Evolutionary conservation across 306 rosid genomes (phyloP), one percentile per base, ranked within the genome.

Genomic region (Rubus parviflorus): DNA sequence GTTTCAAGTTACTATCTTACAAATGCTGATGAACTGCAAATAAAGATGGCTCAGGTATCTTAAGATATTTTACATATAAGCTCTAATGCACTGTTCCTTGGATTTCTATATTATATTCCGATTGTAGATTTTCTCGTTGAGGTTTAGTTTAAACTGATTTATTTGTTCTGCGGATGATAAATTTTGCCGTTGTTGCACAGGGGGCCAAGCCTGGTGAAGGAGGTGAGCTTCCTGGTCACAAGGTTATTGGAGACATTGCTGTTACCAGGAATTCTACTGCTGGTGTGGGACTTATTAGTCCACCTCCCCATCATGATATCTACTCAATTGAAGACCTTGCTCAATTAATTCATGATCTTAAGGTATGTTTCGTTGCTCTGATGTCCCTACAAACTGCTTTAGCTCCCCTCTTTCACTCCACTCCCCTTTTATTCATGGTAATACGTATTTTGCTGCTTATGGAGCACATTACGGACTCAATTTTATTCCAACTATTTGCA

Each of bases 141-240:
- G 81, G 70, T 75, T 77, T 41, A 79, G 48, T 25, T 37, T 66
- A 30, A 73, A 70, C 15, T 64, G 67, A 75, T 58, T 53, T 76
- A 68, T 66, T 70, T 66, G n/a, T 14, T 82, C 38, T 37, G 68
- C 57, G 43, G 51, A 61, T 56, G 56, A 75, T 72, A 81, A 80
- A 88, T 68, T 51, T 76, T 37, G 19, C 64, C 4, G 23, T 83
- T 82, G n/a, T 84, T 83, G 78, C 58, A 30, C 77, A 96, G 99
- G 99, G 99, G 48, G 99, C 99, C 81, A 96, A 96, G 85, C 99
- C 99, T 58, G 99, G 99, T 56, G 99, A 96, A 80, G 99, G 99
- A 64, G 99, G 99, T 70, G 99, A 96, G 84, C 99, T 96, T 84
- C 99, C 99, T 54, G 99, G 99, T 23, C 99, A 96, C 86, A 96